Percentiles rank a stretch among this genome's conserved stretches.
These are phyloP conservation scores for Beta lomatogona DNA, from an alignment of 179 eudicot species.

Conservation along the genomic window DNA sequence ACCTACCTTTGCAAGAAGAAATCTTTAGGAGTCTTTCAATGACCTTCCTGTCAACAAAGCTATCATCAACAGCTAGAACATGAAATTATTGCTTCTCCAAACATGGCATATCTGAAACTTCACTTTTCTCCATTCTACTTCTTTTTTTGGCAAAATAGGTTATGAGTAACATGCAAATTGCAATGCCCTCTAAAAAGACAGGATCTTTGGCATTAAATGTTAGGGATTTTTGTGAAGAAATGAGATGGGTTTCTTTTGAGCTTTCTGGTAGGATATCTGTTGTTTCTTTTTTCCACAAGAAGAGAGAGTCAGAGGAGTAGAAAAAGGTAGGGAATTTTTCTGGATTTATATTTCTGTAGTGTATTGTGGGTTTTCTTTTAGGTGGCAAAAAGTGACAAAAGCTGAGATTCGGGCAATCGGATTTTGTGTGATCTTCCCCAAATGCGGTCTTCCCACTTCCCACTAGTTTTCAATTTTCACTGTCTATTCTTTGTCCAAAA, in stretches of 20 bases:
- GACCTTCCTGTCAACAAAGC: slow-evolving; percentile 63
- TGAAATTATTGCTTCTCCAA: slow-evolving; percentile 47
- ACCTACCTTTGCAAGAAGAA: slow-evolving; percentile 68
- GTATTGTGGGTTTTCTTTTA: slow-evolving; percentile 27
- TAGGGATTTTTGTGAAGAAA: slow-evolving; percentile 28
- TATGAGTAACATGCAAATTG: neutral
- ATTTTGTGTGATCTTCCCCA: slow-evolving; percentile 36
- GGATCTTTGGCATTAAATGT: slow-evolving; percentile 19
- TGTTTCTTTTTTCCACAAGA: slow-evolving; percentile 17
- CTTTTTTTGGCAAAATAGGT: slow-evolving; percentile 1
- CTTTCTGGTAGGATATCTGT: slow-evolving; percentile 17
- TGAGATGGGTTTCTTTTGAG: slow-evolving; percentile 19
- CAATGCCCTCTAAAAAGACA: slow-evolving; percentile 8
- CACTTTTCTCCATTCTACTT: slow-evolving; percentile 2
- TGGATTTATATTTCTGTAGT: neutral
- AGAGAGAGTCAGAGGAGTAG: slow-evolving; percentile 17
- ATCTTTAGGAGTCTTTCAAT: slow-evolving; percentile 60
- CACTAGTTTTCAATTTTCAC: slow-evolving; percentile 28
- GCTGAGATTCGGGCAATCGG: slow-evolving; percentile 48
- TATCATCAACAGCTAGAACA: slow-evolving; percentile 80
- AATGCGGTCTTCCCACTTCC: slow-evolving; percentile 31
- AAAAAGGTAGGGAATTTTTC: slow-evolving; percentile 10
- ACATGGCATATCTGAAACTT: slow-evolving; percentile 22
- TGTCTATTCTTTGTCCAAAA: slow-evolving; percentile 39
- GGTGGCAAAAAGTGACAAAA: slow-evolving; percentile 44